These are phyloP conservation scores for Coniochaeta ligniaria DNA, from an alignment of 2,329 filamentous ascomycete species.

Conservation along the genomic window DNA sequence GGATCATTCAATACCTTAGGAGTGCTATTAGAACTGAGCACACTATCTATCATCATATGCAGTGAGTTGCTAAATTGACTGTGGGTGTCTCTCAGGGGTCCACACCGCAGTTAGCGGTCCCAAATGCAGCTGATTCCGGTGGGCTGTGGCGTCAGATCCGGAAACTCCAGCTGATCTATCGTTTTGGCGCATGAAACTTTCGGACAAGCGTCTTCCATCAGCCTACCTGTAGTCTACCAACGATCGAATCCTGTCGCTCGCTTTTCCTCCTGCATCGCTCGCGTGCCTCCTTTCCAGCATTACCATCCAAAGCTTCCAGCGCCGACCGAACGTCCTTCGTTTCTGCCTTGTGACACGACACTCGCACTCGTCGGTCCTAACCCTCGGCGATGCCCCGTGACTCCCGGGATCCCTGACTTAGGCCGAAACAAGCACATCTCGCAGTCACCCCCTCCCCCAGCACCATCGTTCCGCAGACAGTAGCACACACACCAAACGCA, in stretches of 20 bases:
- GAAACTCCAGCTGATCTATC: not conserved
- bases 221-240: not conserved
- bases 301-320: too few relatives aligned
- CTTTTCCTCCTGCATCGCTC: not conserved
- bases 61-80: not conserved
- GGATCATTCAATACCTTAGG: too few relatives aligned
- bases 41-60: not conserved
- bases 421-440: not conserved
- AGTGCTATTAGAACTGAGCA: too few relatives aligned
- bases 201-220: not conserved
- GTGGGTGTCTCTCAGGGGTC: not conserved
- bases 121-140: not conserved
- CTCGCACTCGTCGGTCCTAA: not conserved
- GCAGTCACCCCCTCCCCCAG: not conserved
- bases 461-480: not conserved
- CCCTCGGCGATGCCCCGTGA: not conserved
- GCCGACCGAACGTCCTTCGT: too few relatives aligned
- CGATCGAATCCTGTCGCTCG: not conserved
- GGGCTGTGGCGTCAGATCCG: not conserved
- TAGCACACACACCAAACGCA: not conserved
- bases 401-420: not conserved
- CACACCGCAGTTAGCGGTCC: not conserved
- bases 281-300: not conserved
- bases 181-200: conserved; percentile 1
- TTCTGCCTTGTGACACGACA: not conserved